Base-by-base conservation (phyloP, 2,329 filamentous ascomycete species). In the Claviceps digitariae region DNA sequence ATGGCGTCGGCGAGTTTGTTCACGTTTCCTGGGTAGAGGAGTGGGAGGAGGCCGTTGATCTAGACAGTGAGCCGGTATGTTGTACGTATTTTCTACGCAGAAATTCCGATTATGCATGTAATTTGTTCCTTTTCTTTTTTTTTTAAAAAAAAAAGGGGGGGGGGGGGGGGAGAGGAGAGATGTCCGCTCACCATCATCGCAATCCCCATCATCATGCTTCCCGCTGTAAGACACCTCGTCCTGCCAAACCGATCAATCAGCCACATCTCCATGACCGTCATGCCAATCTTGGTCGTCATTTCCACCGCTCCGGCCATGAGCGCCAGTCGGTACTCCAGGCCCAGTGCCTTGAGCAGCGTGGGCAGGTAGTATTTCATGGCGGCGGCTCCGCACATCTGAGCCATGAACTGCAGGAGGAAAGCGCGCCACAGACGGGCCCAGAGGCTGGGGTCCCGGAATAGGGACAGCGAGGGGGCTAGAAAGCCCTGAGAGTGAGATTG, bases 331-430 rank as follows among this genome's bases (percentile, higher is more conserved):
- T 70, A 71, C 40, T 67, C 65, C 1, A 81, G 62, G 0, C 79
- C 78, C 1, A 81, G 64, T 3, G 71, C 71, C 51, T 69, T 63
- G 54, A 81, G 74, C 9, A 80, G 73, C 0, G 71, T 73, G 0
- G 78, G 78, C 0, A 81, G 69, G 57, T 81, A 81, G 58, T 81
- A 81, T 58, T 81, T 81, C 69, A 81, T 80, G 2, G 76, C 77
- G 0, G 77, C 76, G 15, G 77, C 76, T 21, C 78, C 78, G 57
- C 76, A 79, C 74, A 81, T 77, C 58, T 79, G 76, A 0, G 76
- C 74, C 74, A 81, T 76, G 63, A 81, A 81, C 61, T 81, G 77
- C 5, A 81, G 67, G 1, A 80, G 64, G 0, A 75, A 71, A 1
- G 77, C 76, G 20, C 78, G 71, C 79, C 78, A 81, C 15, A 82